Evolutionary conservation across 2,329 filamentous ascomycete genomes (phyloP).

Genomic region (Coniochaeta hoffmannii): DNA sequence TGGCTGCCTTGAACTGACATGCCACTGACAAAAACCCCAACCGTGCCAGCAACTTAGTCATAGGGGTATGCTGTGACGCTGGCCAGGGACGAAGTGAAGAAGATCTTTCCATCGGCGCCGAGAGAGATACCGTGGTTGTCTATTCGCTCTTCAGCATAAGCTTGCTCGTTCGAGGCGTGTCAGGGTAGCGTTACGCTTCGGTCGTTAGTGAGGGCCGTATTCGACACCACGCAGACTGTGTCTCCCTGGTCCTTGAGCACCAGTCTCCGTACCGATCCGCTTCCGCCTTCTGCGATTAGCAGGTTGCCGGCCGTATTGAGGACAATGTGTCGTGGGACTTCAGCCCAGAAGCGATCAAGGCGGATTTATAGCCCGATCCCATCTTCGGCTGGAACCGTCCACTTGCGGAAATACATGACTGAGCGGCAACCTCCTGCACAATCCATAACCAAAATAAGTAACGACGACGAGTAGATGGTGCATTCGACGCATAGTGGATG

Average conservation of each 20-base stretch:
- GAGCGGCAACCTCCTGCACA: constrained; percentile 1
- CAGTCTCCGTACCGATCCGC: constrained; percentile 8
- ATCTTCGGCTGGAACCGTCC: constrained; percentile 12
- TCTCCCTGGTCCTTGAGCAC: constrained; percentile 10
- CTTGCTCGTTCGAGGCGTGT: neutral
- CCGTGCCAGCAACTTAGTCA: constrained; percentile 31
- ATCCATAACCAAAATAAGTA: neutral
- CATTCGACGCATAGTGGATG: no score
- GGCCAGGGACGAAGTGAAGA: constrained; percentile 31
- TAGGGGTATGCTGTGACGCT: constrained; percentile 45
- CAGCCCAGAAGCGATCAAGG: constrained; percentile 13
- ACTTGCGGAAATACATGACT: constrained; percentile 9
- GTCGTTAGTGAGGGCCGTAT: constrained; percentile 8
- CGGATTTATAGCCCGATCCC: constrained; percentile 11
- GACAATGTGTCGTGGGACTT: constrained; percentile 11
- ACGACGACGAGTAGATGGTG: no score
- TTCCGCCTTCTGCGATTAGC: constrained; percentile 13
- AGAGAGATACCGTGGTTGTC: constrained; percentile 24
- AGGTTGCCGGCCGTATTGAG: constrained; percentile 13
- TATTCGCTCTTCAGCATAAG: neutral
- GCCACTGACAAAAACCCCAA: constrained; percentile 36
- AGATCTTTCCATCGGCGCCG: constrained; percentile 20
- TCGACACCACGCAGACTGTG: constrained; percentile 12
- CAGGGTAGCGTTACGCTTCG: constrained; percentile 5
- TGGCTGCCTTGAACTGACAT: constrained; percentile 40